Percentiles rank a stretch among this genome's conserved stretches.
These are phyloP conservation scores for Penicillium nordicum DNA, from an alignment of 2,329 filamentous ascomycete genomes.

Conservation along the genomic window DNA sequence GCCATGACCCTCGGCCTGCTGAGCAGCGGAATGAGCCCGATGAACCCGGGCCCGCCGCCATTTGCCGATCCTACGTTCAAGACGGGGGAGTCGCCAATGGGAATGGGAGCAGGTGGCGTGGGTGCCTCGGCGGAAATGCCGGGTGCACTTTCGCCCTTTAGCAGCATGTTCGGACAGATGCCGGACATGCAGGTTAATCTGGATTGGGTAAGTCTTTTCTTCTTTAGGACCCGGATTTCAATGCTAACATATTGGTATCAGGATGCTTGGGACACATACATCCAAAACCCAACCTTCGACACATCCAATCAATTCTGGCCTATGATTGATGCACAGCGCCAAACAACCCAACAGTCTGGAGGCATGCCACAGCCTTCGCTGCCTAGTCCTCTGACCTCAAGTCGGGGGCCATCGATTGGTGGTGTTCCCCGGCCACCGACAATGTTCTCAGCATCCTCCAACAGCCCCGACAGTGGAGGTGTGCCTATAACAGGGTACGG, in stretches of 20 bases:
- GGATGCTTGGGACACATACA: constrained; percentile 68
- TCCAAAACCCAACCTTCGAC: constrained; percentile 56
- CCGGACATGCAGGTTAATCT: constrained; percentile 57
- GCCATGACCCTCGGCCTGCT: constrained; percentile 70
- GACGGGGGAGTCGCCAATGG: constrained; percentile 29
- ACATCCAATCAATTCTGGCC: constrained; percentile 40
- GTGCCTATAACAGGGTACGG: constrained; percentile 15
- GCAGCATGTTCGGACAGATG: constrained; percentile 52
- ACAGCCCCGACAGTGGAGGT: constrained; percentile 13
- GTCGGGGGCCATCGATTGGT: constrained; percentile 18
- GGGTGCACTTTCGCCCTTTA: constrained; percentile 52
- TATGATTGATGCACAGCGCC: constrained; percentile 34
- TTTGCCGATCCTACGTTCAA: constrained; percentile 32
- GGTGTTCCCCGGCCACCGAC: constrained; percentile 13
- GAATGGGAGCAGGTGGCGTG: constrained; percentile 20
- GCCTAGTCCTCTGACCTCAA: constrained; percentile 21
- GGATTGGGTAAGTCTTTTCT: constrained; percentile 56
- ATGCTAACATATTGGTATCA: constrained; percentile 35
- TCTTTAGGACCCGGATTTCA: background rate
- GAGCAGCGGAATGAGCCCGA: constrained; percentile 59
- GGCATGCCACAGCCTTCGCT: constrained; percentile 18
- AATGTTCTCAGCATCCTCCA: constrained; percentile 17
- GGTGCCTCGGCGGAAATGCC: constrained; percentile 34
- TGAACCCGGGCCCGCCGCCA: constrained; percentile 31
- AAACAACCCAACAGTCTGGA: constrained; percentile 16